Conservation (phyloP, 768 basidiomycete genomes). For the Gloeopeniophorella convolvens region DNA sequence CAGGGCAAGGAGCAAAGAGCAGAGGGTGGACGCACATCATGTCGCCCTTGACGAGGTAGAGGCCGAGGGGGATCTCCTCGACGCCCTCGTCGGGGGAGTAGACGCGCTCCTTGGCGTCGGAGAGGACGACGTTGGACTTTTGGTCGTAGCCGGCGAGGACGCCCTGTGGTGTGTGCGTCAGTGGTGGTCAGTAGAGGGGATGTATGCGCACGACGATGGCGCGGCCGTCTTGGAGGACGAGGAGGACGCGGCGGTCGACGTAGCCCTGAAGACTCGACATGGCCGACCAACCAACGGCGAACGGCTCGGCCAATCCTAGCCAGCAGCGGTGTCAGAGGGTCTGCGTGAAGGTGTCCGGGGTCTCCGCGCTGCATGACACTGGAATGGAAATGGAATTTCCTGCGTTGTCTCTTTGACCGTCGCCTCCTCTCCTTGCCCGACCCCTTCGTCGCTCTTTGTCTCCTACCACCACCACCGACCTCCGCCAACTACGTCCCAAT, state of each 20-base stretch:
- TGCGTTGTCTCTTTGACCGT: background rate
- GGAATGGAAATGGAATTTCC: background rate
- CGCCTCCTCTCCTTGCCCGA: background rate
- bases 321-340: constrained; percentile 6
- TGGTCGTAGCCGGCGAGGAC: constrained; percentile 89
- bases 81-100: constrained; percentile 89
- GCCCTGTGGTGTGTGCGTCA: constrained; percentile 47
- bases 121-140: constrained; percentile 92
- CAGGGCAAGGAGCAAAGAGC: background rate
- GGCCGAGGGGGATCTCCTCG: constrained; percentile 88
- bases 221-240: constrained; percentile 94
- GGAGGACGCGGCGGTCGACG: constrained; percentile 86
- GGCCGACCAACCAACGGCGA: constrained; percentile 10
- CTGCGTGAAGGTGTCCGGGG: background rate
- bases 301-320: background rate
- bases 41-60: constrained; percentile 97
- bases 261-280: constrained; percentile 93
- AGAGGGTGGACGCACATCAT: constrained; percentile 72
- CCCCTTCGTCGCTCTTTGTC: background rate
- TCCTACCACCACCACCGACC: background rate
- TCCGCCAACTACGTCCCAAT: background rate
- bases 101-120: constrained; percentile 89
- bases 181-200: background rate
- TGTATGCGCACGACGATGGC: constrained; percentile 72
- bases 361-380: background rate